Base-by-base conservation (phyloP, 2,329 filamentous ascomycete genomes). In the Apiospora kogelbergensis region DNA sequence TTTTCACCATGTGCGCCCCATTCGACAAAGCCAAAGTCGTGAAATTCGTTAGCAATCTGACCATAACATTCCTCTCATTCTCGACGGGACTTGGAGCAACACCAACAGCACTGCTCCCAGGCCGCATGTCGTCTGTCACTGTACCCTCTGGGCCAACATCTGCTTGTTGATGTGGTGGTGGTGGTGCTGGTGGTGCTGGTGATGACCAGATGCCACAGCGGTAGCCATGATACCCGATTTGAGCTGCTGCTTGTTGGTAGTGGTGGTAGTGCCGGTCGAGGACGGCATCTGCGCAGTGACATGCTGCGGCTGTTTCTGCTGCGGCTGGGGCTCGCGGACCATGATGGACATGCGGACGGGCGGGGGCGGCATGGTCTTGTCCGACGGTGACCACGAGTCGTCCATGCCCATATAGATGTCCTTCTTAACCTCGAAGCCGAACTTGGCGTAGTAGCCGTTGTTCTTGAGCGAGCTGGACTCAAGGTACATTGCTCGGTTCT, bases 291-390 rank as follows among this genome's bases (percentile, higher is more conserved):
- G 24, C 6, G 53, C 17, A 6, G 15, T 10, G 26, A 20, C 6
- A 11, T 33, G 26, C 17, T 53, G 26, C 26, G 20, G 26, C 17
- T 53, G 26, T 20, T 48, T 42, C 65, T 30, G 13, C 7, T 44
- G 65, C 65, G 42, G 65, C 9, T 48, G 82, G 66, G 92, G 91
- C 83, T 94, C 91, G 70, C 93, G 86, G 67, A 95, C 90, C 93
- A 97, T 97, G 81, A 94, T 91, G 76, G 92, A 91, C 78, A 95
- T 82, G 69, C 84, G 84, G 65, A 95, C 86, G 37, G 90, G 87
- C 70, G 85, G 72, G 68, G 67, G 65, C 66, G 70, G 69, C 70
- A 73, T 69, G 67, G 70, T 72, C 68, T 74, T 74, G 33, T 30
- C 66, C 24, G 22, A 33, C 24, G 63, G 63, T 13, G 63, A 42